These are phyloP conservation scores for Austroboletus eburneus DNA, from an alignment of 768 basidiomycete genomes.

Conservation along the genomic window DNA sequence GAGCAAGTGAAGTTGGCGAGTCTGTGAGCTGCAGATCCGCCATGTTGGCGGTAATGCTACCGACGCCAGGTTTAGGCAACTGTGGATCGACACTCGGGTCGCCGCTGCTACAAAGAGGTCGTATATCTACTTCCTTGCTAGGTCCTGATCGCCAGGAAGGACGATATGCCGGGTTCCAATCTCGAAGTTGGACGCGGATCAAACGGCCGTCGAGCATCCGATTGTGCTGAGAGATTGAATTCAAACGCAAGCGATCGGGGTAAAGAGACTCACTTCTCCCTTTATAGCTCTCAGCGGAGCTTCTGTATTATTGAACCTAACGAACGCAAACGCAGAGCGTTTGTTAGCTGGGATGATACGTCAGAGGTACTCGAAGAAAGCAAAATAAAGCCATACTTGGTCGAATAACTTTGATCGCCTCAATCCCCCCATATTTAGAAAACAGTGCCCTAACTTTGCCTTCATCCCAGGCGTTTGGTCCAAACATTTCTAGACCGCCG, in stretches of 20 bases:
- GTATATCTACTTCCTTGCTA: slow-evolving; percentile 38
- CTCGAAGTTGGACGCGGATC: slow-evolving; percentile 73
- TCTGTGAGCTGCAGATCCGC: slow-evolving; percentile 9
- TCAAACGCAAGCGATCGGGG: slow-evolving; percentile 1
- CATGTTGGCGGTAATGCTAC: slow-evolving; percentile 9
- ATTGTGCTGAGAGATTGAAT: slow-evolving; percentile 52
- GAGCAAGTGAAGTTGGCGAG: slow-evolving; percentile 1
- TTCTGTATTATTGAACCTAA: slow-evolving; percentile 62
- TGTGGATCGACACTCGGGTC: slow-evolving; percentile 11
- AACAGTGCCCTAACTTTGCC: slow-evolving; percentile 56
- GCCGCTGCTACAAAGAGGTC: slow-evolving; percentile 10
- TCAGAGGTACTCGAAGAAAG: not conserved
- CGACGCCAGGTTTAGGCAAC: slow-evolving; percentile 5
- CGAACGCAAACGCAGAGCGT: slow-evolving; percentile 73
- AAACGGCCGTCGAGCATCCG: slow-evolving; percentile 62
- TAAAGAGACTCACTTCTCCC: slow-evolving; percentile 47
- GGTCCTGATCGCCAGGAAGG: slow-evolving; percentile 32
- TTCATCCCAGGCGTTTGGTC: slow-evolving; percentile 66
- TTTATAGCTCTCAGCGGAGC: slow-evolving; percentile 63
- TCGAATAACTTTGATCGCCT: slow-evolving; percentile 59
- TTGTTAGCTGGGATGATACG: slow-evolving; percentile 44
- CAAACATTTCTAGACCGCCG: slow-evolving; percentile 66
- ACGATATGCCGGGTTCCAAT: slow-evolving; percentile 56
- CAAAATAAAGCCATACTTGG: slow-evolving; percentile 46
- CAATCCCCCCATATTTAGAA: slow-evolving; percentile 58